Evolutionary conservation across 1,284 basidiomycete genomes (phyloP).

Genomic region (Golubevia pallescens): DNA sequence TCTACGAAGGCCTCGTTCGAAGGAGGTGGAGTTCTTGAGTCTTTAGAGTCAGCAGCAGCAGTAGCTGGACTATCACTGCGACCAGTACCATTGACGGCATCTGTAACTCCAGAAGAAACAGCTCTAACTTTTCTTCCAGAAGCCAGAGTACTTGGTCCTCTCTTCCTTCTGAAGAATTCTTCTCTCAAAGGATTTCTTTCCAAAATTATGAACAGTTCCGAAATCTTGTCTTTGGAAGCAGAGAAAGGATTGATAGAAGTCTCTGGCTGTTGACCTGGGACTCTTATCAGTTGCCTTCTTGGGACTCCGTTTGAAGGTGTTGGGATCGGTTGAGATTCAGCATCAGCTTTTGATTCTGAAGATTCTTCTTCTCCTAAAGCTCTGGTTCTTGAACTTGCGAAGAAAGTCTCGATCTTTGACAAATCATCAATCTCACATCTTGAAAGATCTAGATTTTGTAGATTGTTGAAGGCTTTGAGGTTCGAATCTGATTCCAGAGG

Average conservation of each 20-base stretch:
- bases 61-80: not conserved
- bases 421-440: conserved; percentile 48
- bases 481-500: not conserved
- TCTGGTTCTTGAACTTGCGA: conserved; percentile 12
- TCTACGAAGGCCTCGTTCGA: not conserved
- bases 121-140: not conserved
- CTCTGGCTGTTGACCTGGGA: not conserved
- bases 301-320: not conserved
- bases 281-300: not conserved
- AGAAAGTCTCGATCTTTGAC: conserved; percentile 26
- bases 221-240: not conserved
- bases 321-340: not conserved
- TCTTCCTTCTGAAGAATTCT: conserved; percentile 37
- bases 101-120: not conserved
- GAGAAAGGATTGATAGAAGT: not conserved
- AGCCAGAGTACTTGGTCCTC: conserved; percentile 14
- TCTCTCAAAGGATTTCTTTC: conserved; percentile 24
- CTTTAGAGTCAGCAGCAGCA: not conserved
- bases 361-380: not conserved
- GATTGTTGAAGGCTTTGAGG: conserved; percentile 7
- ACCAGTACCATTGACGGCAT: not conserved
- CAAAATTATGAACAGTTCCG: not conserved
- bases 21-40: not conserved
- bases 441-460: conserved; percentile 35
- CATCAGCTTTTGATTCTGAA: not conserved